Evolutionary conservation across 73 alveolate genomes (phyloP), one percentile per base, ranked within the genome.

Genomic region (Paraurostyla sp.): DNA sequence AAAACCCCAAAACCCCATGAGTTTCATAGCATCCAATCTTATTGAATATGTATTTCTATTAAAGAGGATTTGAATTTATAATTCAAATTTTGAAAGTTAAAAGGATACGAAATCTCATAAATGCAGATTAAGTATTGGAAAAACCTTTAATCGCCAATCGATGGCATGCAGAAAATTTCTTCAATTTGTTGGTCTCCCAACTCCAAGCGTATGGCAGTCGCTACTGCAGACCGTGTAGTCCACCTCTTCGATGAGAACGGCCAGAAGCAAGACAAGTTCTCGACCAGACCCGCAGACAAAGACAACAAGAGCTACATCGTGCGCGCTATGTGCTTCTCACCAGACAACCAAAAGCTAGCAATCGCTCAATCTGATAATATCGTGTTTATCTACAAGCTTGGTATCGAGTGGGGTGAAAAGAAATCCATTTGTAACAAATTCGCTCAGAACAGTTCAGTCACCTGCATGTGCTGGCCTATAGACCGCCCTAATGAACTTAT

Each of bases 371-470:
- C 99, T 59, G 99, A 99, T 85, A 99, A 98, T 84, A 98, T 98
- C 62, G 99, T 99, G 71, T 99, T 97, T 83, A 98, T 99, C 54
- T 99, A 99, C 96, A 97, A 98, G 93, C 88, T 99, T 36, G 99
- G 99, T 0, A 78, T 95, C 32, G 98, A 97, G 76, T 99, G 99
- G 99, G 98, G 99, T 88, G 99, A 99, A 73, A 99, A 95, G 94
- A 99, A 99, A 92, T 95, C 99, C 58, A 99, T 99, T 85, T 99
- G 99, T 94, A 98, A 98, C 95, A 99, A 99, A 93, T 98, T 98
- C 97, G 98, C 94, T 35, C 99, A 98, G 84, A 83, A 98, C 85
- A 95, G 99, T 65, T 96, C 99, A 42, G 99, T 99, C 35, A 98
- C 99, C 33, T 98, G 99, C 82, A 94, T 99, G 97, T 75, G 92